Percentiles rank a stretch among this genome's conserved stretches.
Conservation (phyloP, 2,329 filamentous ascomycete species). For the Simplicillium aogashimaense region DNA sequence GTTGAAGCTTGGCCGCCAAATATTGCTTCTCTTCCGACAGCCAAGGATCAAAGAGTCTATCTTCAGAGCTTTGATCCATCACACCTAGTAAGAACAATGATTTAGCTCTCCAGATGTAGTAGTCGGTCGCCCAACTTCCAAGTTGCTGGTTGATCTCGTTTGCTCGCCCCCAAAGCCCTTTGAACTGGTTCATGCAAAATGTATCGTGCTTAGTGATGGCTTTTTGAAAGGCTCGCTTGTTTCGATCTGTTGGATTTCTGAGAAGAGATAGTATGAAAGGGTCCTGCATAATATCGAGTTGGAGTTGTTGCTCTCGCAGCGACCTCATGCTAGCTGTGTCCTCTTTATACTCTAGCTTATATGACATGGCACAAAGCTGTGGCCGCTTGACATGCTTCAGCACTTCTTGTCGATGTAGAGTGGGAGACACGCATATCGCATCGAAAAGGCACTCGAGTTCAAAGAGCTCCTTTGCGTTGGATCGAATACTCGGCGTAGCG, state of each 20-base stretch:
- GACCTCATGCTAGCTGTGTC: constrained; percentile 28
- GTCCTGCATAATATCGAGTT: constrained; percentile 49
- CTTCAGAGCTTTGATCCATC: constrained; percentile 4
- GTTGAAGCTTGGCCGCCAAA: constrained; percentile 34
- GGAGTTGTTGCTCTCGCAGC: constrained; percentile 28
- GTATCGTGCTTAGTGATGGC: constrained; percentile 36
- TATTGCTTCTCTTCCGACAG: constrained; percentile 44
- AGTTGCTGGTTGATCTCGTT: constrained; percentile 44
- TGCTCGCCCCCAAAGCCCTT: constrained; percentile 39
- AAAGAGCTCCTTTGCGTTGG: constrained; percentile 43
- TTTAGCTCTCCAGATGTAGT: constrained; percentile 47
- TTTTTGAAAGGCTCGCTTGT: constrained; percentile 24
- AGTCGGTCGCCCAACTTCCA: constrained; percentile 60
- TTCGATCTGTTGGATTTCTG: constrained; percentile 28
- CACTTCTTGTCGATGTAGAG: constrained; percentile 58
- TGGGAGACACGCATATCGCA: constrained; percentile 59
- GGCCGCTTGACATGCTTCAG: constrained; percentile 61
- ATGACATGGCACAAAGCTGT: constrained; percentile 29
- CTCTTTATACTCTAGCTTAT: constrained; percentile 10
- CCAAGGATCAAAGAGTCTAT: constrained; percentile 27
- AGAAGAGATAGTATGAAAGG: constrained; percentile 44
- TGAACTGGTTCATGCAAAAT: constrained; percentile 44
- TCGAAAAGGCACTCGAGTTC: constrained; percentile 61
- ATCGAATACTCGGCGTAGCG: constrained; percentile 65
- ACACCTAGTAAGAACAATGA: constrained; percentile 18